Conservation (phyloP, 495 filamentous ascomycete species). For the Talaromyces nanjingensis region DNA sequence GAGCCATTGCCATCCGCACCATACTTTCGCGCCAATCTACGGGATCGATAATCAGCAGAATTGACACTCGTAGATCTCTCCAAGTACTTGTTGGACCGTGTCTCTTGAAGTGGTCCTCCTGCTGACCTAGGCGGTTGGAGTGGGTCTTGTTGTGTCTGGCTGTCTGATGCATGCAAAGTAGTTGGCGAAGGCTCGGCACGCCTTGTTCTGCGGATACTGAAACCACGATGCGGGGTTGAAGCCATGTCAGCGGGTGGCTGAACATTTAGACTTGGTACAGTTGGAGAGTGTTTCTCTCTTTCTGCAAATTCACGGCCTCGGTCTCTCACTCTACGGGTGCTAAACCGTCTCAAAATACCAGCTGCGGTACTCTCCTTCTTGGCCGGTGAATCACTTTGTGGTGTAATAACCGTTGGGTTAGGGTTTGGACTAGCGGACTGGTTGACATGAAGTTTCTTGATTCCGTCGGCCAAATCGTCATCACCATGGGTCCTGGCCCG, state of each 20-base stretch:
- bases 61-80: conserved; percentile 82
- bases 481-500: conserved; percentile 92
- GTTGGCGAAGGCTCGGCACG: conserved; percentile 50
- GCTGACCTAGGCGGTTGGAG: conserved; percentile 61
- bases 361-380: conserved; percentile 86
- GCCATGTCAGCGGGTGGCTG: conserved; percentile 64
- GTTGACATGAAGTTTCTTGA: conserved; percentile 65
- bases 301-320: conserved; percentile 40
- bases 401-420: conserved; percentile 46
- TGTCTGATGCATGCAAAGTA: conserved; percentile 54
- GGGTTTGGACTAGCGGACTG: conserved; percentile 44
- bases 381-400: conserved; percentile 52
- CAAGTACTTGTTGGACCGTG: conserved; percentile 56
- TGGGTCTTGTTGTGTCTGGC: conserved; percentile 64
- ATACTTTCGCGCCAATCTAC: conserved; percentile 53
- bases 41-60: conserved; percentile 64
- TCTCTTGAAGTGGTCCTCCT: conserved; percentile 33
- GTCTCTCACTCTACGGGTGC: conserved; percentile 67
- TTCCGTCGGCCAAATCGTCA: conserved; percentile 73
- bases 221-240: conserved; percentile 63
- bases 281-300: conserved; percentile 48
- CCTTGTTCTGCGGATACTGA: conserved; percentile 68
- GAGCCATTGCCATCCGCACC: conserved; percentile 45
- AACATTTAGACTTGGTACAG: conserved; percentile 62
- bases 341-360: conserved; percentile 83